Percentiles rank a stretch among this genome's conserved stretches.
phyloP scores from a whole-genome alignment of 2,329 filamentous ascomycete genomes.

The Pezicula carpinea region DNA sequence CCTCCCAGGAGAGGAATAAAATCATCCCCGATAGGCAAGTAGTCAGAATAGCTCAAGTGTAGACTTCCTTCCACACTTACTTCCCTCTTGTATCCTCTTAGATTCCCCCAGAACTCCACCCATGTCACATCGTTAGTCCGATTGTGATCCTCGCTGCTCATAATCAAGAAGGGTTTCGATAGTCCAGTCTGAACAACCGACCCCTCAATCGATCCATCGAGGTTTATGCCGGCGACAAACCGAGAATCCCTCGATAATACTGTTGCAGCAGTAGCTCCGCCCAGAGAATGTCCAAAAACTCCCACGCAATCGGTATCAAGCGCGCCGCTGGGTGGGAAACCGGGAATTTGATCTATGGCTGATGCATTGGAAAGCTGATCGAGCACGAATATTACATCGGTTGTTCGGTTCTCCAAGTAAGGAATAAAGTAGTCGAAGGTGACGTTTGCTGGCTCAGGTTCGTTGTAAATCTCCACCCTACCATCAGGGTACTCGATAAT shows the following conservation, averaged over 20 bases:
- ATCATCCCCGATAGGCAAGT: conserved; percentile 9
- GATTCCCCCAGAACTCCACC: conserved; percentile 10
- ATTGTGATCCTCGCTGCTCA: conserved; percentile 27
- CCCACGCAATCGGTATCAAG: conserved; percentile 7
- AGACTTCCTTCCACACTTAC: conserved; percentile 7
- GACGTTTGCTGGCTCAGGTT: not conserved
- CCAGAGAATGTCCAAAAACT: conserved; percentile 20
- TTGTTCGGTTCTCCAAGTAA: conserved; percentile 8
- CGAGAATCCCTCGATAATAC: conserved; percentile 25
- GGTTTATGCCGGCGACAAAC: conserved; percentile 30
- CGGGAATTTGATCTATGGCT: conserved; percentile 6
- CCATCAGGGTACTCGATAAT: conserved; percentile 29
- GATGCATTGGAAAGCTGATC: conserved; percentile 8
- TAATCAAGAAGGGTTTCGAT: conserved; percentile 26
- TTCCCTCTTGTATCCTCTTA: conserved; percentile 18
- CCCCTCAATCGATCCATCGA: conserved; percentile 31
- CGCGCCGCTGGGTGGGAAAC: not conserved
- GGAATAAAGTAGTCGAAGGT: conserved; percentile 1
- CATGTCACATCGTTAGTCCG: conserved; percentile 11
- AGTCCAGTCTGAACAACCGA: conserved; percentile 20
- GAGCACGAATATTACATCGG: conserved; percentile 14
- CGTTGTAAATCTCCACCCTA: not conserved
- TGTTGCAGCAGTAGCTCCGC: conserved; percentile 28
- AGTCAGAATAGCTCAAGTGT: conserved; percentile 19
- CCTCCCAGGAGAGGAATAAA: conserved; percentile 5